A percentile compares a stretch with the other conserved stretches of the same genome.
Conservation (phyloP, 176 grass and related monocot genomes). For the Metroxylon sagu region DNA sequence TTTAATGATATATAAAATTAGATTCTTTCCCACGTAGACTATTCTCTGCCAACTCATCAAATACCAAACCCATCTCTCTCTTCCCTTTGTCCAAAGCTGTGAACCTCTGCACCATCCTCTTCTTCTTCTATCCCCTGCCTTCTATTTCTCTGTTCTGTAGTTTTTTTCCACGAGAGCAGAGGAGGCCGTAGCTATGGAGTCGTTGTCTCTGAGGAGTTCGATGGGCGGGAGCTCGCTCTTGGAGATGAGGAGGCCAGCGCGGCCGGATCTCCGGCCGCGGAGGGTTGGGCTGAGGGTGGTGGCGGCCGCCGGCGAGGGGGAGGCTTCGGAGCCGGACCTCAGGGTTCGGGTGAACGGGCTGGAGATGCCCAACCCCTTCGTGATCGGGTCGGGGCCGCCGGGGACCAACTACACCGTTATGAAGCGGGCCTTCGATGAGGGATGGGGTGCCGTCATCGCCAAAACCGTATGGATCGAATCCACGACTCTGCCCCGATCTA, state of each 20-base stretch:
- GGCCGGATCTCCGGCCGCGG: constrained; percentile 17
- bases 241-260: constrained; percentile 21
- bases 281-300: neutral
- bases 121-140: no score
- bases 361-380: constrained; percentile 94
- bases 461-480: constrained; percentile 52
- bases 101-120: no score
- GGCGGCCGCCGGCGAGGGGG: constrained; percentile 18
- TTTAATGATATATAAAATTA: no score
- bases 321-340: constrained; percentile 56
- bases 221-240: constrained; percentile 19
- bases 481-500: no score
- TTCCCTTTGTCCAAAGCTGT: no score
- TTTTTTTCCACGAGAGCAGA: neutral
- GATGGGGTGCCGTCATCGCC: constrained; percentile 95
- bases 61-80: no score
- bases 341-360: constrained; percentile 86
- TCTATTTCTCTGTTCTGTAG: no score
- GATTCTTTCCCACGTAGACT: no score
- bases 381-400: constrained; percentile 92
- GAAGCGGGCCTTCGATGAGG: constrained; percentile 97
- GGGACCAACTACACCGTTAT: constrained; percentile 99
- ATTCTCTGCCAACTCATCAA: no score
- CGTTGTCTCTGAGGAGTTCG: constrained; percentile 37
- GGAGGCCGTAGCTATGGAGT: constrained; percentile 39